Evolutionary conservation across 805 yeast genomes (phyloP).

Genomic region (Saturnispora dispora): DNA sequence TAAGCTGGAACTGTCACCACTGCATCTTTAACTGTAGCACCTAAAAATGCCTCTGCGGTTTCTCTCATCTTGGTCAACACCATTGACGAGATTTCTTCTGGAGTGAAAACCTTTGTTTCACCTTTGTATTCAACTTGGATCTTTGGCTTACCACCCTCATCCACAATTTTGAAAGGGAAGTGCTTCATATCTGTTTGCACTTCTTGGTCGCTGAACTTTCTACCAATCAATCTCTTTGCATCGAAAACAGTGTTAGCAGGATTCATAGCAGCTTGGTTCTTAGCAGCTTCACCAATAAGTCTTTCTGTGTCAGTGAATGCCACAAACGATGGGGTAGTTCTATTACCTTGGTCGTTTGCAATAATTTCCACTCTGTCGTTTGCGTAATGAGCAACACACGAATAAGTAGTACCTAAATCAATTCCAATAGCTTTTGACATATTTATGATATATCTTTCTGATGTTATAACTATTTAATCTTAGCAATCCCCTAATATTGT

Average conservation of each 20-base stretch:
- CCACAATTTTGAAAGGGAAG: conserved; percentile 73
- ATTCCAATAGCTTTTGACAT: conserved; percentile 50
- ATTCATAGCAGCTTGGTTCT: conserved; percentile 93
- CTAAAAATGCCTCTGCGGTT: conserved; percentile 82
- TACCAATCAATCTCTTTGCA: conserved; percentile 89
- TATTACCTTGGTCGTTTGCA: conserved; percentile 97
- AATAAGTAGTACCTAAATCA: conserved; percentile 82
- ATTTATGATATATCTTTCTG: conserved; percentile 1
- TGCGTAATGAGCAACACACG: conserved; percentile 91
- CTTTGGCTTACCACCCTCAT: conserved; percentile 71
- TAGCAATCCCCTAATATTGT: not conserved
- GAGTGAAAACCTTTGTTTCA: conserved; percentile 80
- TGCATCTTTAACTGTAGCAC: conserved; percentile 77
- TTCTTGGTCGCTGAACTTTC: conserved; percentile 77
- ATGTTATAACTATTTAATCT: not conserved
- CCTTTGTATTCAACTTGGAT: conserved; percentile 78
- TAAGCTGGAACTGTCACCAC: conserved; percentile 96
- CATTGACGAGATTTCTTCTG: conserved; percentile 95
- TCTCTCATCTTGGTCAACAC: conserved; percentile 82
- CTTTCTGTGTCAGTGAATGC: conserved; percentile 91
- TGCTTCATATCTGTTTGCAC: conserved; percentile 73
- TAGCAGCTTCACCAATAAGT: conserved; percentile 92
- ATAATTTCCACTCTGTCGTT: conserved; percentile 89
- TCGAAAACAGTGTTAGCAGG: conserved; percentile 84
- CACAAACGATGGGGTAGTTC: conserved; percentile 94